phyloP scores from a whole-genome alignment of 148 eudicot genomes.

The Nepenthes mirabilis region DNA sequence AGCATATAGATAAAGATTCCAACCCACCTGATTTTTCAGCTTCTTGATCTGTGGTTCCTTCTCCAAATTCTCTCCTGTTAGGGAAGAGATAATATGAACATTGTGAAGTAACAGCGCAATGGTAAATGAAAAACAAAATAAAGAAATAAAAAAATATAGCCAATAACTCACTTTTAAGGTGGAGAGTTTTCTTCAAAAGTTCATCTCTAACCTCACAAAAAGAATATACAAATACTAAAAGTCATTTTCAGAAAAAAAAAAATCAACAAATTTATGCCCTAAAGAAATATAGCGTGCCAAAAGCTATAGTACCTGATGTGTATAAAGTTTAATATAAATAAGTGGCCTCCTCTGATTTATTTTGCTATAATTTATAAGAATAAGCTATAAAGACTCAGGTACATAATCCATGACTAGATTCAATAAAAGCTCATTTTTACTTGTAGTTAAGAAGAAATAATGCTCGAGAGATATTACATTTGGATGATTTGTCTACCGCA shows the following conservation, averaged over 20 bases:
- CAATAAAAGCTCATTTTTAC: no score
- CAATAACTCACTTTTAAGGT: conserved; percentile 79
- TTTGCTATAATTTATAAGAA: no score
- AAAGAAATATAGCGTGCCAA: neutral
- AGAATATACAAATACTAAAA: neutral
- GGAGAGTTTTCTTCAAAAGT: conserved; percentile 74
- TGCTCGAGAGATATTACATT: no score
- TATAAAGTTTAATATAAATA: no score
- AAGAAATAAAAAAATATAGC: neutral
- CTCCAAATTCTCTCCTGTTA: conserved; percentile 69
- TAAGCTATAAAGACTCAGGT: no score
- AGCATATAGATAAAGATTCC: neutral
- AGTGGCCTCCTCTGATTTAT: no score
- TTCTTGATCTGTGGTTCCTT: conserved; percentile 80
- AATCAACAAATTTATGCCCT: neutral
- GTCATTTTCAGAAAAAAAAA: neutral
- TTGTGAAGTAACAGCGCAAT: neutral
- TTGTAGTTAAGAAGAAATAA: no score
- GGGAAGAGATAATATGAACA: neutral
- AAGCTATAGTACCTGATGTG: no score
- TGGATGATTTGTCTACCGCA: no score
- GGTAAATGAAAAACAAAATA: neutral
- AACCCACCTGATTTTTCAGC: conserved; percentile 72
- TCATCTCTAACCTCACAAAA: conserved; percentile 71
- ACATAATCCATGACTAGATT: no score